Percentiles rank a stretch among this genome's conserved stretches.
phyloP scores from a whole-genome alignment of 257 asterid species.

The Rehmannia glutinosa region DNA sequence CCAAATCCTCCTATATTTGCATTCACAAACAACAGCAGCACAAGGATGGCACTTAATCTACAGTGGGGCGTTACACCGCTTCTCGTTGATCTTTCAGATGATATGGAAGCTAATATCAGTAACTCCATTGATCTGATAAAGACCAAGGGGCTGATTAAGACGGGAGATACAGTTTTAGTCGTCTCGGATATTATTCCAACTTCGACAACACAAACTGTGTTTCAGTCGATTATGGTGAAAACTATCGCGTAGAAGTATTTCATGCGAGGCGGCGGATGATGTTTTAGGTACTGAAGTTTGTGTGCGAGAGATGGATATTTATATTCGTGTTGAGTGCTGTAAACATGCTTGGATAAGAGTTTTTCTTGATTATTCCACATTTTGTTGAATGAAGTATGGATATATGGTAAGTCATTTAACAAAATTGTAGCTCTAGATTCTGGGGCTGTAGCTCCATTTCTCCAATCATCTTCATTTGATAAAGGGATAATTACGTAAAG shows the following conservation, averaged over 20 bases:
- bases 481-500: too few species aligned
- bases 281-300: not conserved
- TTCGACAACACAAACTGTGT: slow-evolving; percentile 43
- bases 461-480: too few species aligned
- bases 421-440: too few species aligned
- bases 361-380: not conserved
- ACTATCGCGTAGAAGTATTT: slow-evolving; percentile 29
- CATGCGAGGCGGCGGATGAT: too few species aligned
- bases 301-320: too few species aligned
- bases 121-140: slow-evolving; percentile 51
- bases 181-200: slow-evolving; percentile 71
- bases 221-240: slow-evolving; percentile 74
- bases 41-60: slow-evolving; percentile 66
- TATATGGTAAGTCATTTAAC: too few species aligned
- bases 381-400: too few species aligned
- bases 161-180: slow-evolving; percentile 50
- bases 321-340: not conserved
- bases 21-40: slow-evolving; percentile 57
- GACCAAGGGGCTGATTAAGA: slow-evolving; percentile 52
- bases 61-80: slow-evolving; percentile 85
- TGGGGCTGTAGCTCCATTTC: too few species aligned
- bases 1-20: slow-evolving; percentile 81
- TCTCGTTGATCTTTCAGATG: slow-evolving; percentile 62
- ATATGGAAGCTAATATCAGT: slow-evolving; percentile 55
- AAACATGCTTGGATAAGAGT: too few species aligned